Base-by-base conservation (phyloP, 768 basidiomycete genomes). In the Multifurca ochricompacta region DNA sequence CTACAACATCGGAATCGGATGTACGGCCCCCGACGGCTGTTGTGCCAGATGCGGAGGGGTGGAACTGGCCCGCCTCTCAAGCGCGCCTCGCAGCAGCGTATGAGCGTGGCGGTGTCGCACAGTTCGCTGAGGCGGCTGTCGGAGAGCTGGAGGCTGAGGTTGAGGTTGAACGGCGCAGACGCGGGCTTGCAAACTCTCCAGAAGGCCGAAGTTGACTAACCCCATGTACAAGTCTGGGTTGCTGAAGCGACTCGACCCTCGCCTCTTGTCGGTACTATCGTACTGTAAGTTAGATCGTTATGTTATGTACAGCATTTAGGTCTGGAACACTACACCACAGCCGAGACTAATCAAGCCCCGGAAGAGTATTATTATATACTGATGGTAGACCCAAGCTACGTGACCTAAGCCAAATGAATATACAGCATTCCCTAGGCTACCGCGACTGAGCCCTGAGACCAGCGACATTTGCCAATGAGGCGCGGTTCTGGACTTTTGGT, bases 141-240 rank as follows among this genome's bases (percentile, higher is more conserved):
- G 69, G 69, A 25, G 85, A 86, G 64, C 55, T 82, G 44, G 83
- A 86, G 62, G 73, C 72, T 0, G 85, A 87, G 62, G 71, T 69
- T 0, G 67, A 74, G 37, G 55, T 74, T 11, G 83, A 85, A 62
- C 67, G 79, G 44, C 62, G 64, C 16, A 73, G 70, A 42, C 51
- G 68, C 31, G 66, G 64, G 4, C 63, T 66, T 49, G 55, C 41
- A 11, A 54, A 55, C 35, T 42, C 37, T 7, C 8, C 37, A 3
- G 18, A 44, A 42, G 21, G 16, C 6, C n/a, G 3, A 14, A 46
- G 32, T n/a, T 56, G 39, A 51, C 23, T 42, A 30, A 5, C 3
- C 43, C 28, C 30, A n/a, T n/a, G n/a, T n/a, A n/a, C 30, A 18
- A 9, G n/a, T n/a, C 16, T 16, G 8, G 10, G 43, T 27, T 10